Evolutionary conservation across 768 basidiomycete genomes (phyloP).

Genomic region (Lactifluus rugatus): DNA sequence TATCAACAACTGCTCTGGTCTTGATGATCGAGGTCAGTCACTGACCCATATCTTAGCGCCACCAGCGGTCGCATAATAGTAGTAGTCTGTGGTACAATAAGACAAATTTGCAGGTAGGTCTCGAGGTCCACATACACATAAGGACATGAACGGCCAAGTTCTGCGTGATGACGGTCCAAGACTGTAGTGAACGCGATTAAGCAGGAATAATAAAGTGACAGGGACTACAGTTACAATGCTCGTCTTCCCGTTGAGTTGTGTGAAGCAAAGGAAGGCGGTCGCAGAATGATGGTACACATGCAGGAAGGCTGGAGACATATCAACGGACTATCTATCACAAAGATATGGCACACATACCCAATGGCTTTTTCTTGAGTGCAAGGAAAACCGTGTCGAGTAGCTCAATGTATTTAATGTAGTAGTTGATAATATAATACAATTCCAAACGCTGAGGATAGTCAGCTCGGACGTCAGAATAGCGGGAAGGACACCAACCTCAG

Average conservation of each 20-base stretch:
- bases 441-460: conserved; percentile 57
- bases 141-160: conserved; percentile 92
- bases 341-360: conserved; percentile 48
- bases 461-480: neutral
- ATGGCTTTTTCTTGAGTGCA: conserved; percentile 94
- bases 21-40: neutral
- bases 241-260: conserved; percentile 89
- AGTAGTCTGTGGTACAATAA: conserved; percentile 62
- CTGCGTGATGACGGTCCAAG: conserved; percentile 89
- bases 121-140: conserved; percentile 66
- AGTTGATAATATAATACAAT: conserved; percentile 98
- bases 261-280: conserved; percentile 89
- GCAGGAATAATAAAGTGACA: neutral
- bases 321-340: neutral
- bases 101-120: neutral
- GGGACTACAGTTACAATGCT: conserved; percentile 50
- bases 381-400: conserved; percentile 95
- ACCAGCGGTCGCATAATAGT: conserved; percentile 97
- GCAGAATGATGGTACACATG: conserved; percentile 99
- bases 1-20: neutral
- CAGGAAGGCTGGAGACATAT: conserved; percentile 62
- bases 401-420: conserved; percentile 97
- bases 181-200: conserved; percentile 38
- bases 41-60: conserved; percentile 93
- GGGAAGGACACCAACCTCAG: conserved; percentile 49